Conservation (phyloP, 257 asterid species). For the Prunella vulgaris region DNA sequence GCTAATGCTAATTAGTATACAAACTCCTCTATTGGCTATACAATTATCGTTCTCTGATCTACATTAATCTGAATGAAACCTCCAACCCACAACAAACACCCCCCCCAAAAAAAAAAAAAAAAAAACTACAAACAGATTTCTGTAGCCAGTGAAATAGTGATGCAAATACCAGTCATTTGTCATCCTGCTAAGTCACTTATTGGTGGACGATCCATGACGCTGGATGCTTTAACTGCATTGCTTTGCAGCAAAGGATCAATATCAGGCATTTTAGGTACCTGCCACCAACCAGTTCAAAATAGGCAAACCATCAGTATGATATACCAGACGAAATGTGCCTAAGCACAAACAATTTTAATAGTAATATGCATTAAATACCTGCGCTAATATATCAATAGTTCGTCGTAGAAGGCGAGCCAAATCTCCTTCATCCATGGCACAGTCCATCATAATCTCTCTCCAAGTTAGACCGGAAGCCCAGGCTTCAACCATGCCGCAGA, state of each 20-base stretch:
- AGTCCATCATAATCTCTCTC: conserved; percentile 98
- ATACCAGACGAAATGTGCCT: not conserved
- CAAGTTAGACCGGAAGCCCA: conserved; percentile 99
- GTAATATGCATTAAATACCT: conserved; percentile 39
- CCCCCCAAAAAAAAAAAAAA: not conserved
- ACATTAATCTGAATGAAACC: not conserved
- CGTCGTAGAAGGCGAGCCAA: conserved; percentile 90
- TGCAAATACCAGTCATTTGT: not conserved
- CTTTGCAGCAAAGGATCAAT: conserved; percentile 70
- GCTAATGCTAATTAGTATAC: not conserved
- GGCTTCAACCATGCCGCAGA: conserved; percentile 95
- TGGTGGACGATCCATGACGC: conserved; percentile 95
- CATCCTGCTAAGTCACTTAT: conserved; percentile 84
- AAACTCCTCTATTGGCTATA: not conserved
- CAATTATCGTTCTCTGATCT: not conserved
- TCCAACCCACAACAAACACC: not conserved
- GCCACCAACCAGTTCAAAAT: conserved; percentile 4
- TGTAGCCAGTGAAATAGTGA: not conserved
- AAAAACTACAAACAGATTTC: not conserved
- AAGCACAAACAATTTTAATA: not conserved
- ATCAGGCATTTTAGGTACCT: conserved; percentile 93
- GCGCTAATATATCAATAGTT: conserved; percentile 87
- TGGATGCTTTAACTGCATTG: conserved; percentile 83
- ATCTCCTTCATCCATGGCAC: conserved; percentile 99
- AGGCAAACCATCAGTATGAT: not conserved